phyloP scores from a whole-genome alignment of 148 eudicot genomes.

The Vaccinium macrocarpon region DNA sequence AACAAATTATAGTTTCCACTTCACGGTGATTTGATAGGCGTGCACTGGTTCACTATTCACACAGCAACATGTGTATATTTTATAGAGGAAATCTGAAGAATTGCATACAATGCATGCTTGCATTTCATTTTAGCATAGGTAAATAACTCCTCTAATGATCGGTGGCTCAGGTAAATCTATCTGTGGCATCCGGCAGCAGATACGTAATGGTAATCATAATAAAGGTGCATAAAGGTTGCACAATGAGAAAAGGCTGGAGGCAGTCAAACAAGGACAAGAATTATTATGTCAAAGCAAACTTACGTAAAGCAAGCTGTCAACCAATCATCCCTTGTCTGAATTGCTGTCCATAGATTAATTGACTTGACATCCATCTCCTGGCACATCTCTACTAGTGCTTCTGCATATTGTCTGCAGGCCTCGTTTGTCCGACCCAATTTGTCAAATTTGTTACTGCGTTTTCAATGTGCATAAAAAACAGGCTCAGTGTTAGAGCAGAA shows the following conservation, averaged over 20 bases:
- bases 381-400: constrained; percentile 43
- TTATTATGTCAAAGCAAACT: constrained; percentile 23
- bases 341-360: constrained; percentile 44
- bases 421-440: constrained; percentile 38
- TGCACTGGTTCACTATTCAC: neutral
- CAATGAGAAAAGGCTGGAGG: neutral
- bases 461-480: neutral
- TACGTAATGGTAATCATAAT: neutral
- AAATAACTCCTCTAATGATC: neutral
- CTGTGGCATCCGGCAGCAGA: neutral
- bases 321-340: constrained; percentile 44
- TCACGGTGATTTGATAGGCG: neutral
- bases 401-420: constrained; percentile 34
- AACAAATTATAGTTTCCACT: neutral
- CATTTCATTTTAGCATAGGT: neutral
- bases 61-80: neutral
- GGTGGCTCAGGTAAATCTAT: neutral
- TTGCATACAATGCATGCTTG: neutral
- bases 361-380: constrained; percentile 35
- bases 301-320: constrained; percentile 43
- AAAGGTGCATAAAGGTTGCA: neutral
- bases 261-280: neutral
- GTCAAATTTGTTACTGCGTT: constrained; percentile 26
- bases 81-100: neutral
- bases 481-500: neutral